phyloP scores from a whole-genome alignment of 2,329 filamentous ascomycete species.

The Hypomyces perniciosus region DNA sequence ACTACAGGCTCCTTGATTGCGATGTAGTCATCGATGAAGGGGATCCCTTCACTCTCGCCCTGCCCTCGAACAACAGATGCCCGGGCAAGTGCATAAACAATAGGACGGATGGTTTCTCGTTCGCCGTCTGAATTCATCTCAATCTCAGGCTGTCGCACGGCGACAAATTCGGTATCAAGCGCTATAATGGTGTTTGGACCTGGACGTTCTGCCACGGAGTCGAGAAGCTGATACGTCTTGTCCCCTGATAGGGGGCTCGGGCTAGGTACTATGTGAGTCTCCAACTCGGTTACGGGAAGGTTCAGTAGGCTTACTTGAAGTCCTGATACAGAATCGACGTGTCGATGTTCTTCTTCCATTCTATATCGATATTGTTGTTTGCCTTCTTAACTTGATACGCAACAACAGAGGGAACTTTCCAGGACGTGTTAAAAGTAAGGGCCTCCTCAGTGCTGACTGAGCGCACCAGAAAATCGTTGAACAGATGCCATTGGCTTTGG shows the following conservation, averaged over 20 bases:
- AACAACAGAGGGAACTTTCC: conserved; percentile 88
- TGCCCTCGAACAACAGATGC: conserved; percentile 82
- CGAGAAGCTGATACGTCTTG: conserved; percentile 56
- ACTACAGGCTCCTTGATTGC: conserved; percentile 84
- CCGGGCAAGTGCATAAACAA: conserved; percentile 84
- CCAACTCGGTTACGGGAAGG: neutral
- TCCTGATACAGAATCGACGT: conserved; percentile 78
- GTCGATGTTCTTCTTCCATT: conserved; percentile 81
- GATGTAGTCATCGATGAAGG: conserved; percentile 98
- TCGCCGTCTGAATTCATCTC: conserved; percentile 94
- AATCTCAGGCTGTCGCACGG: conserved; percentile 86
- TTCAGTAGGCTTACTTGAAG: conserved; percentile 36
- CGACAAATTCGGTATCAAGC: conserved; percentile 94
- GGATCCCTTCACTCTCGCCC: conserved; percentile 70
- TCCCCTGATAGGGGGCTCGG: conserved; percentile 24
- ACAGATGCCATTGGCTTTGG: conserved; percentile 82
- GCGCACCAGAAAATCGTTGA: conserved; percentile 93
- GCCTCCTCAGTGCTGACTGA: conserved; percentile 77
- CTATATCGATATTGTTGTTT: conserved; percentile 75
- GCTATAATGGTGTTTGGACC: conserved; percentile 71
- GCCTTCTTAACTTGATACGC: conserved; percentile 77
- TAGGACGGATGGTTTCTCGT: conserved; percentile 84
- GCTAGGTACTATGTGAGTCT: neutral
- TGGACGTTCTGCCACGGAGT: conserved; percentile 57
- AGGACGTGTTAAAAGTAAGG: conserved; percentile 78